phyloP scores from a whole-genome alignment of 2,329 filamentous ascomycete species.

The Calonectria hongkongensis region DNA sequence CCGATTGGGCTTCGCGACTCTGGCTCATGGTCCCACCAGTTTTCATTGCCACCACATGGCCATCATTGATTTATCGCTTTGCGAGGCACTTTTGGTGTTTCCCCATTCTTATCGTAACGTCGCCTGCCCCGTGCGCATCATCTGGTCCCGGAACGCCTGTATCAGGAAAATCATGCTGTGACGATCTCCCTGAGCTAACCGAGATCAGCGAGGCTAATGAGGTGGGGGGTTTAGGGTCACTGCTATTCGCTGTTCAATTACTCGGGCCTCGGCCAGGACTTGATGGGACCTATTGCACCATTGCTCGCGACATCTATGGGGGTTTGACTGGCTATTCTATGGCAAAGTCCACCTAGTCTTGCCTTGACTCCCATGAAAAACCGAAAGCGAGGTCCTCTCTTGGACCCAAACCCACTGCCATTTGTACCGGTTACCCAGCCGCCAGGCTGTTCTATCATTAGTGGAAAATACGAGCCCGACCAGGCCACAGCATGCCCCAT shows the following conservation, averaged over 20 bases:
- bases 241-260: constrained; percentile 1
- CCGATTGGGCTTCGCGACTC: constrained; percentile 13
- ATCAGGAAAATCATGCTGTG: constrained; percentile 21
- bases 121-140: background rate
- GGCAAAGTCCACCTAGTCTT: too few species aligned
- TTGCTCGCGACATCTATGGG: background rate
- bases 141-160: background rate
- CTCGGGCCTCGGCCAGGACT: background rate
- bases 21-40: constrained; percentile 1
- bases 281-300: background rate
- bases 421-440: too few species aligned
- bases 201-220: constrained; percentile 1
- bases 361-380: too few species aligned
- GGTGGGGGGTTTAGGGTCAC: background rate
- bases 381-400: too few species aligned
- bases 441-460: too few species aligned
- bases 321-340: background rate
- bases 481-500: too few species aligned
- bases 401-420: too few species aligned
- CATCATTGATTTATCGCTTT: background rate
- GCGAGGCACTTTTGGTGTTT: background rate
- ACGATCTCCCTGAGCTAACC: constrained; percentile 10
- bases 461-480: too few species aligned
- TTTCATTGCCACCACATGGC: constrained; percentile 4
- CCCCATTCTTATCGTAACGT: constrained; percentile 13